Evolutionary conservation across 345 rosid genomes (phyloP).

Genomic region (Erodium maritimum): DNA sequence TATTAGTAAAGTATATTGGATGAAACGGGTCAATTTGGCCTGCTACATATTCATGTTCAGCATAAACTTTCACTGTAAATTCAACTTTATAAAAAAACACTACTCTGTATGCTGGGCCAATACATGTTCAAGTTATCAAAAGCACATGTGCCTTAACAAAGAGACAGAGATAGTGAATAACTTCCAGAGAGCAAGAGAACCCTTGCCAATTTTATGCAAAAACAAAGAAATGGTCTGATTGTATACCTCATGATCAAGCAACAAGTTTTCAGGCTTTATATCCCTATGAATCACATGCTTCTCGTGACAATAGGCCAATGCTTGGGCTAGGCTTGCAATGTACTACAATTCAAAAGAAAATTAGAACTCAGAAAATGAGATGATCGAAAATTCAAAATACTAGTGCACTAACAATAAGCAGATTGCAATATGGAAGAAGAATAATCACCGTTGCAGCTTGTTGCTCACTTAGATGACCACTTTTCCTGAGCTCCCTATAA

Average conservation of each 20-base stretch:
- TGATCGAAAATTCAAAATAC: background rate
- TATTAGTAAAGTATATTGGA: background rate
- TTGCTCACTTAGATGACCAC: constrained; percentile 46
- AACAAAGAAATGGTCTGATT: background rate
- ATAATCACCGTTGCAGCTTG: constrained; percentile 69
- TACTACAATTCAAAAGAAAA: constrained; percentile 34
- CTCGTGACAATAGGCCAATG: constrained; percentile 81
- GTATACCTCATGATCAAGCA: constrained; percentile 90
- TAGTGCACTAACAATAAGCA: background rate
- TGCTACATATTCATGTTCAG: too few relatives aligned
- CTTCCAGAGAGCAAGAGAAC: background rate
- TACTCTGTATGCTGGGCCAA: background rate
- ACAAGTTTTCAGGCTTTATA: constrained; percentile 88
- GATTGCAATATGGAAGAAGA: background rate
- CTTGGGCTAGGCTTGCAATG: constrained; percentile 77
- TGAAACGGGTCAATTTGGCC: background rate
- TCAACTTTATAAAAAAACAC: background rate
- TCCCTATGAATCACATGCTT: constrained; percentile 95
- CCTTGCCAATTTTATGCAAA: background rate
- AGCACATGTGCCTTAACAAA: too few relatives aligned
- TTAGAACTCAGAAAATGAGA: background rate
- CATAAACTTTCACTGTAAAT: background rate
- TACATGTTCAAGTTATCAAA: too few relatives aligned
- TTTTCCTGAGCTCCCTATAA: constrained; percentile 48
- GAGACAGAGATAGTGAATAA: background rate